Base-by-base conservation (phyloP, 2,329 filamentous ascomycete species). In the Cladorrhinum sp. region DNA sequence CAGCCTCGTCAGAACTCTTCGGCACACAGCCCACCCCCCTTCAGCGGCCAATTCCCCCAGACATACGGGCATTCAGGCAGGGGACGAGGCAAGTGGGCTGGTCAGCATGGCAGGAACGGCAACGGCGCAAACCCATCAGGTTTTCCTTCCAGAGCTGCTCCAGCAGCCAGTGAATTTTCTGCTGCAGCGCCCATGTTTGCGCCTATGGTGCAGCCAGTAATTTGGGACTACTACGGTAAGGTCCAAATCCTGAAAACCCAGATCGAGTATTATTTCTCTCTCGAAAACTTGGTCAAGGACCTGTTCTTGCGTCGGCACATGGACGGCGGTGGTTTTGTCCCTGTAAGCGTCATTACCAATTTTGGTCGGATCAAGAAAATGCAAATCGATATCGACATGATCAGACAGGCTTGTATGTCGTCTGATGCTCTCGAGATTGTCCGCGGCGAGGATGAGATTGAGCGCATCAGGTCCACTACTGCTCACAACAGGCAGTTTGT, bases 201-300 rank as follows among this genome's bases (percentile, higher is more conserved):
- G 18, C 62, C 64, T 4, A 45, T 67, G 18, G 67, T 67, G 49
- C 49, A 50, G 45, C 45, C 16, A 13, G 7, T 10, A 4, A 9
- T 16, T 12, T 18, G 22, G 10, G 24, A 18, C 3, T 45, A 45
- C 41, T 45, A n/a, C 20, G 6, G 10, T 16, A 18, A 75, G 41
- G 58, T 80, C 38, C 67, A 74, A 2, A 72, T 79, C 51, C 72
- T 85, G 53, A 79, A 76, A 58, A 73, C 72, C 65, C 78, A 83
- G 71, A 83, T 92, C 38, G 92, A 96, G 70, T 99, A 97, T 78
- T 99, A 99, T 76, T 96, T 99, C 77, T 98, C 93, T 0, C 84
- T 96, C 25, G 91, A 97, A 70, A 99, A 99, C 72, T 82, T 98
- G 54, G 90, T 91, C 81, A 97, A 96, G 76, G 95, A 99, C 71